Percentiles rank a stretch among this genome's conserved stretches.
Conservation (phyloP, 495 filamentous ascomycete genomes). For the Penicillium turbatum region DNA sequence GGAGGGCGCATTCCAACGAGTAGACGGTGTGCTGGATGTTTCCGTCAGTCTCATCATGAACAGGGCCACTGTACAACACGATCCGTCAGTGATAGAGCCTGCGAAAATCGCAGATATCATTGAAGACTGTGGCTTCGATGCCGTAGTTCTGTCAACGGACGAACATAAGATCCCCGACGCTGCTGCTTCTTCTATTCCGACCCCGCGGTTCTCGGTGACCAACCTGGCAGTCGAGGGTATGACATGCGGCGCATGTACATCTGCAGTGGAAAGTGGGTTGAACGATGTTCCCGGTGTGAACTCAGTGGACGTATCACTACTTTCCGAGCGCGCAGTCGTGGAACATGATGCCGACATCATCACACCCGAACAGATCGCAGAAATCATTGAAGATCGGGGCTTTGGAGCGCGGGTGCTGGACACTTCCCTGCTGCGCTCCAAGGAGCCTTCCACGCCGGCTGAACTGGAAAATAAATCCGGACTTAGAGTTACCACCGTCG, state of each 20-base stretch:
- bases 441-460: conserved; percentile 12
- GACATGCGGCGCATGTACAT: conserved; percentile 95
- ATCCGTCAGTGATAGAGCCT: conserved; percentile 68
- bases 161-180: conserved; percentile 26
- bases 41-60: conserved; percentile 92
- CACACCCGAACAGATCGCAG: conserved; percentile 67
- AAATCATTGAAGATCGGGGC: conserved; percentile 85
- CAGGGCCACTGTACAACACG: conserved; percentile 84
- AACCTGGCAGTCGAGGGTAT: conserved; percentile 92
- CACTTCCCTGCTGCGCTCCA: conserved; percentile 23
- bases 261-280: conserved; percentile 80
- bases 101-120: conserved; percentile 78
- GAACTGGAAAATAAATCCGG: conserved; percentile 40
- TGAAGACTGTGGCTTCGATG: conserved; percentile 92
- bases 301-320: conserved; percentile 82
- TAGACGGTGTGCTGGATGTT: conserved; percentile 75
- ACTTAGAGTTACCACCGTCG: conserved; percentile 69
- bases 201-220: conserved; percentile 54
- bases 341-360: conserved; percentile 69
- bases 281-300: conserved; percentile 66
- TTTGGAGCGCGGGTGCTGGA: conserved; percentile 82
- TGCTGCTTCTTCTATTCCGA: conserved; percentile 11
- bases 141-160: conserved; percentile 83
- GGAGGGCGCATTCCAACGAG: conserved; percentile 74
- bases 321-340: conserved; percentile 64